phyloP scores from a whole-genome alignment of 345 rosid species.

The Excoecaria cochinchinensis region DNA sequence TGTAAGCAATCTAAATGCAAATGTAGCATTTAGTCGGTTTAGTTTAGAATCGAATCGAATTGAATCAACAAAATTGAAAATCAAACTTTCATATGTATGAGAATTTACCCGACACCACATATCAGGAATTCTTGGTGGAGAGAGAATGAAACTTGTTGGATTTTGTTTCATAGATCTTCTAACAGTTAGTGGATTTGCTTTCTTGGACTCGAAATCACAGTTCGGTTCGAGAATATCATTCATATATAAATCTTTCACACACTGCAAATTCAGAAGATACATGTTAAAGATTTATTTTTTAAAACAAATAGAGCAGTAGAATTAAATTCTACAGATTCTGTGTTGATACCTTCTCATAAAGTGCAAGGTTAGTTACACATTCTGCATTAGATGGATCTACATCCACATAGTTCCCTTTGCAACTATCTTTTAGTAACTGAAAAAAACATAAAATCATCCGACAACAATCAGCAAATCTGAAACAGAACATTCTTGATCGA shows the following conservation, averaged over 20 bases:
- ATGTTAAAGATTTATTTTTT: background rate
- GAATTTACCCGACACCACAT: constrained; percentile 34
- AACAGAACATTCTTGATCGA: no score
- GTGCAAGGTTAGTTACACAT: constrained; percentile 15
- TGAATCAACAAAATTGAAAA: no score
- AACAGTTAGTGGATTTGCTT: background rate
- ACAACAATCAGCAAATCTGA: background rate
- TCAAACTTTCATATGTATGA: no score
- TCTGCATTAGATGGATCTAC: constrained; percentile 20
- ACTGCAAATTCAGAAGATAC: constrained; percentile 16
- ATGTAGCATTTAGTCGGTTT: no score
- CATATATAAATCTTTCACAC: constrained; percentile 23
- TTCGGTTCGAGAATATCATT: constrained; percentile 34
- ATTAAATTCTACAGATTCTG: background rate
- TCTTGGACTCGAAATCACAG: constrained; percentile 25
- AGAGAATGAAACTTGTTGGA: constrained; percentile 11
- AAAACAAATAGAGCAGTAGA: background rate
- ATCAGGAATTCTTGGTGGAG: constrained; percentile 25
- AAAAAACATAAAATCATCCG: background rate
- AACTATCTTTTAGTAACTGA: constrained; percentile 20
- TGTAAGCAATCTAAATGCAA: no score
- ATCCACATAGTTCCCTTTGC: constrained; percentile 21
- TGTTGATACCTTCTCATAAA: constrained; percentile 14
- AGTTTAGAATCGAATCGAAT: no score
- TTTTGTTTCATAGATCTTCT: constrained; percentile 15